Base-by-base conservation (phyloP, 306 rosid genomes). In the Adenanthera pavonina region DNA sequence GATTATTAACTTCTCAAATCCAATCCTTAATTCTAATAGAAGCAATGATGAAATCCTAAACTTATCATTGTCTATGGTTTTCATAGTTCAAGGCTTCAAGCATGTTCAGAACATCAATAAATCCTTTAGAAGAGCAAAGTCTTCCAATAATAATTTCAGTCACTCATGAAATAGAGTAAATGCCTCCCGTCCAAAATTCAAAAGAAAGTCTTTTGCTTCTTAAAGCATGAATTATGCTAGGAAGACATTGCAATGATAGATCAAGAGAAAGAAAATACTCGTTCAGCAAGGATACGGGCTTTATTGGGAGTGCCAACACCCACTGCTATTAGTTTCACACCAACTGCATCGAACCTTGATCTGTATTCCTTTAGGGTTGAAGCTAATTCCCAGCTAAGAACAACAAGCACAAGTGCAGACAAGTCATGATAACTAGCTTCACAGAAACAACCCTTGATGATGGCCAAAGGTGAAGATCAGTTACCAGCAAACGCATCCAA, bases 401-500 rank as follows among this genome's bases (percentile, higher is more conserved):
- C 79, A 82, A 82, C 20, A 81, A 74, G 52, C 66, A 80, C 57
- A 83, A 20, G 30, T 74, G 47, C 59, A 57, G 16, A 77, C 13
- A 69, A 66, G 15, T 72, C 67, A 54, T 25, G 72, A 72, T n/a
- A 71, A 73, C 74, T 72, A 61, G 46, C 72, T 9, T 40, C 77
- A 85, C 41, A 44, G 43, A 10, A 86, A 66, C 53, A 57, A 43
- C 33, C 41, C 64, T 80, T 51, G 33, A 59, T 38, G 41, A 35
- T 68, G 51, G 51, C n/a, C 69, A 78, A 78, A 72, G 5, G 16
- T 48, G 80, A 44, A 74, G 54, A 77, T 75, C 69, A 78, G 64
- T 89, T 89, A 91, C 98, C 99, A 91, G 90, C 95, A 95, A 69
- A 77, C 65, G 81, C 99, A 95, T 82, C 97, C 99, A 78, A 91